Base-by-base conservation (phyloP, 176 grass and related monocot species). In the Oryza brachyantha region DNA sequence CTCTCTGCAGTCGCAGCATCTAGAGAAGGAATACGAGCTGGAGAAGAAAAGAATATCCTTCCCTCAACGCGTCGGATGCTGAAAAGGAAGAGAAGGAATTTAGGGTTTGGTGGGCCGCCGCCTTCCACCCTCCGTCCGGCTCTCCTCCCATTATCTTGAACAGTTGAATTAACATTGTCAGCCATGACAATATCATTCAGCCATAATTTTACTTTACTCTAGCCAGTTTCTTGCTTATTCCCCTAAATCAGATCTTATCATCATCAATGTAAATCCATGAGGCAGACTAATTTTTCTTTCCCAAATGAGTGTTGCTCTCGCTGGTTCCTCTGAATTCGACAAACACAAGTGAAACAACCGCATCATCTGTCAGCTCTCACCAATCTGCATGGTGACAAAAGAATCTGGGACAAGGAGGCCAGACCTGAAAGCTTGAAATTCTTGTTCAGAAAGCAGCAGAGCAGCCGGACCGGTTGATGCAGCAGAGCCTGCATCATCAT, bases 21-120 rank as follows among this genome's bases (percentile, higher is more conserved):
- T n/a, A 10, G 25, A 25, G 36, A 39, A 57, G 25, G 32, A 84
- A 34, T n/a, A 40, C 2, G 3, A 50, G 19, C 42, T 22, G 45
- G 35, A 72, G 10, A 77, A 66, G 61, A 61, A 81, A 59, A 13
- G 72, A 50, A 87, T 79, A 68, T 17, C 43, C 39, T 25, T 5
- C 31, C 48, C 27, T 54, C 66, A n/a, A 52, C 19, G 52, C 21
- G 52, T 22, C 19, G 52, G 52, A 57, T 24, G 52, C n/a, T 19
- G 16, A 68, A 7, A 76, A 55, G 7, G 63, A 88, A 78, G 32
- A 68, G 78, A 80, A 41, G 66, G 66, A 50, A 93, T 81, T 75
- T 58, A 68, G 45, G 40, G 45, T 79, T 75, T 28, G 82, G 77
- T 84, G 22, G 10, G 41, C 31, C 32, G 76, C 70, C 76, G 70